Evolutionary conservation across 805 yeast genomes (phyloP).

Genomic region (Zygosaccharomyces kombuchaensis): DNA sequence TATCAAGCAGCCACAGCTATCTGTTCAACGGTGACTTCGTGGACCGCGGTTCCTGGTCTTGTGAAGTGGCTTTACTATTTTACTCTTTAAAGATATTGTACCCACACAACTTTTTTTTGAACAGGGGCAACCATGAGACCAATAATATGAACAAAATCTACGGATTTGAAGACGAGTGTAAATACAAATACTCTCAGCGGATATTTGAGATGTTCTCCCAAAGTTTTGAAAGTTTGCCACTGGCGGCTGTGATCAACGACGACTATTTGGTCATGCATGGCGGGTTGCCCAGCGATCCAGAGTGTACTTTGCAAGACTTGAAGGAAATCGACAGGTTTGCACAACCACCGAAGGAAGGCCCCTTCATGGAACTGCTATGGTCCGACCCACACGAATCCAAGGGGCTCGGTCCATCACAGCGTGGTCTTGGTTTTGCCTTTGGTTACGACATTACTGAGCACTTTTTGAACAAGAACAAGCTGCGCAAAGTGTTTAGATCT

Average conservation of each 20-base stretch:
- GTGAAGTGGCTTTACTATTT: constrained; percentile 84
- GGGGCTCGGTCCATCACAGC: constrained; percentile 83
- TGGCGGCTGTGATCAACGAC: constrained; percentile 74
- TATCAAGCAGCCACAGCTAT: constrained; percentile 58
- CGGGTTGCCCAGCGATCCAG: constrained; percentile 80
- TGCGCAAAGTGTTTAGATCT: constrained; percentile 81
- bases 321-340: constrained; percentile 65
- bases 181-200: constrained; percentile 77
- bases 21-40: constrained; percentile 97
- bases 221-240: constrained; percentile 79
- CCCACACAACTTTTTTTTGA: constrained; percentile 67
- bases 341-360: constrained; percentile 87
- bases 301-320: constrained; percentile 68
- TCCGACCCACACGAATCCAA: constrained; percentile 82
- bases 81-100: constrained; percentile 72
- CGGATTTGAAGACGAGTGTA: constrained; percentile 95
- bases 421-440: constrained; percentile 95
- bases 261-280: constrained; percentile 92
- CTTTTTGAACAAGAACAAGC: constrained; percentile 66
- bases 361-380: constrained; percentile 96
- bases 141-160: constrained; percentile 94
- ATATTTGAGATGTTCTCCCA: constrained; percentile 80
- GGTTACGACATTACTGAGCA: constrained; percentile 90
- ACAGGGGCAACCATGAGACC: constrained; percentile 96
- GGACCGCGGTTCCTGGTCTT: constrained; percentile 97